These are phyloP conservation scores for Pichia pseudocactophila DNA, from an alignment of 805 yeast genomes.

Conservation along the genomic window DNA sequence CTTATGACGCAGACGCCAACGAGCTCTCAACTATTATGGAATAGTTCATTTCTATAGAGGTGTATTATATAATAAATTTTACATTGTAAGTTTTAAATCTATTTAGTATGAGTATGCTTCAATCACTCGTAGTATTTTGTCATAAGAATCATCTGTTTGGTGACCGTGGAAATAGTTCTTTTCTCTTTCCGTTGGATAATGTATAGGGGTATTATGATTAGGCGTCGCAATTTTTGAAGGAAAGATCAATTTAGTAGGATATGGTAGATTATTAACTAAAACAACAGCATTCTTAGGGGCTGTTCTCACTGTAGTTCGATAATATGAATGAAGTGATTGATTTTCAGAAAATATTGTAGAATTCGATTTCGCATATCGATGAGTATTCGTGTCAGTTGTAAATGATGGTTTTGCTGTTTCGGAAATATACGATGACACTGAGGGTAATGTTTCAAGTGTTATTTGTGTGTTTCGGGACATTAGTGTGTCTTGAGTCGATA, in stretches of 20 bases:
- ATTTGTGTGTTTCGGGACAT: not conserved
- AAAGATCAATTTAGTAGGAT: constrained; percentile 21
- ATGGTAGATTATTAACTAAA: constrained; percentile 23
- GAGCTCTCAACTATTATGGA: constrained; percentile 4
- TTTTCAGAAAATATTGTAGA: not conserved
- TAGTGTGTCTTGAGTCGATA: constrained; percentile 3
- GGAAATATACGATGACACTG: not conserved
- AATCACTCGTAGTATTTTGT: not conserved
- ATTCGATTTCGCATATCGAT: too few species aligned
- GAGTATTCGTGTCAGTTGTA: too few species aligned
- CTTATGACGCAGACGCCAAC: not conserved
- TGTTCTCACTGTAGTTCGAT: constrained; percentile 2
- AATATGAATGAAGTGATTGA: constrained; percentile 2
- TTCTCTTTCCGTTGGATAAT: too few species aligned
- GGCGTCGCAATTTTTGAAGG: constrained; percentile 22
- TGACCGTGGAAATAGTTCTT: too few species aligned
- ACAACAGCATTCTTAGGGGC: constrained; percentile 13
- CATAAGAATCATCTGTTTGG: not conserved
- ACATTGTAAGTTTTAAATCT: too few species aligned
- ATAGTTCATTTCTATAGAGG: not conserved
- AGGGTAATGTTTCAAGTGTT: not conserved
- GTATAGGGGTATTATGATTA: not conserved
- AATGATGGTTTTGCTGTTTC: too few species aligned
- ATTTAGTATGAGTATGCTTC: not conserved
- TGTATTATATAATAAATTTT: not conserved